Evolutionary conservation across 1,284 basidiomycete species (phyloP).

Genomic region (Thelephora terrestris): DNA sequence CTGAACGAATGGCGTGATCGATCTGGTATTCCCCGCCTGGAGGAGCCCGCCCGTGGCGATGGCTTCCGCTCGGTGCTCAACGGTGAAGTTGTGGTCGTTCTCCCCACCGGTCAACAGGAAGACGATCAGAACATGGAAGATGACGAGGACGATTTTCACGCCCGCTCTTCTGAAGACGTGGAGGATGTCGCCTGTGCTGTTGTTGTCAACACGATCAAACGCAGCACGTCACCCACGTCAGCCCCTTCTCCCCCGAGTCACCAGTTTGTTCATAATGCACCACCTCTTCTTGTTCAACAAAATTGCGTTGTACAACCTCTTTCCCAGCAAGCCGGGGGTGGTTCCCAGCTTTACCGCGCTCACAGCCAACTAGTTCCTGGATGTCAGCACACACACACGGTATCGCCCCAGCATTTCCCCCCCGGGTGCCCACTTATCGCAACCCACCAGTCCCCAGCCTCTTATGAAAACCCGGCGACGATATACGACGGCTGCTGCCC

Average conservation of each 20-base stretch:
- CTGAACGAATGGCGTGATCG: too few relatives aligned
- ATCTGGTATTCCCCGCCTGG: slow-evolving; percentile 53
- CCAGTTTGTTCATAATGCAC: slow-evolving; percentile 21
- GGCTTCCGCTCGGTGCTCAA: slow-evolving; percentile 64
- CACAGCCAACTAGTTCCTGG: slow-evolving; percentile 6
- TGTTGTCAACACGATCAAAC: slow-evolving; percentile 11
- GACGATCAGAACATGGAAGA: too few relatives aligned
- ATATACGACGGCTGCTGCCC: slow-evolving; percentile 26
- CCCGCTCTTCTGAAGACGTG: too few relatives aligned
- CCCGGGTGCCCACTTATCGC: too few relatives aligned
- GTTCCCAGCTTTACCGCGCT: slow-evolving; percentile 2
- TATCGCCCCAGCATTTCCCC: slow-evolving; percentile 1
- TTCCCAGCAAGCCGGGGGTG: not conserved
- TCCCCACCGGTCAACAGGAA: too few relatives aligned
- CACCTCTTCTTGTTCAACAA: slow-evolving; percentile 1
- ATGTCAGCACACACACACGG: slow-evolving; percentile 8
- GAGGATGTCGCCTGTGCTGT: slow-evolving; percentile 15
- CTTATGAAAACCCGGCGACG: too few relatives aligned
- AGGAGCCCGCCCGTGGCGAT: slow-evolving; percentile 58
- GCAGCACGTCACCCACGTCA: too few relatives aligned
- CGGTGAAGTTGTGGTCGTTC: too few relatives aligned
- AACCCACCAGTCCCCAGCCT: too few relatives aligned
- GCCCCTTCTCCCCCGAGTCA: too few relatives aligned
- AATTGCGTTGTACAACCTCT: not conserved
- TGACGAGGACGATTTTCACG: too few relatives aligned